A percentile compares a stretch with the other conserved stretches of the same genome.
Conservation (phyloP, 1,284 basidiomycete species). For the Microbotryum scabiosae region DNA sequence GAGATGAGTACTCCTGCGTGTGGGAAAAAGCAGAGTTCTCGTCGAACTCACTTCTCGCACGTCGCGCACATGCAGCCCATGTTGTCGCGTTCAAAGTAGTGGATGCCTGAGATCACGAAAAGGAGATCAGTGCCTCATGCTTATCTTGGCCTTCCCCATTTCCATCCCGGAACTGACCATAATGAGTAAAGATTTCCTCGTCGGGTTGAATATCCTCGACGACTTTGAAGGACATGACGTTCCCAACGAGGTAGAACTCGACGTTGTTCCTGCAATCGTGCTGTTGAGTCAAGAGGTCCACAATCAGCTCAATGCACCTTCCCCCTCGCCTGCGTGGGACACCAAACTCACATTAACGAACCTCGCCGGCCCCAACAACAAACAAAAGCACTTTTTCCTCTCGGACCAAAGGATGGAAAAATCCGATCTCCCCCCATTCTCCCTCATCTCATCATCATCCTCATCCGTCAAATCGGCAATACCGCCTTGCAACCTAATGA, state of each 20-base stretch:
- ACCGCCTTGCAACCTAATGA: slow-evolving; percentile 62
- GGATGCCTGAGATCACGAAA: slow-evolving; percentile 23
- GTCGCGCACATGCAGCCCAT: slow-evolving; percentile 80
- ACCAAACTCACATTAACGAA: slow-evolving; percentile 74
- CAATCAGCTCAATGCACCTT: slow-evolving; percentile 63
- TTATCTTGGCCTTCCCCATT: background rate
- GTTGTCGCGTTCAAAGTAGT: slow-evolving; percentile 72
- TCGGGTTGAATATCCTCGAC: slow-evolving; percentile 67
- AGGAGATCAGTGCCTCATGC: slow-evolving; percentile 10
- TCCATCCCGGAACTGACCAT: slow-evolving; percentile 31
- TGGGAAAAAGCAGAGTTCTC: background rate
- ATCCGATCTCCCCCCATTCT: slow-evolving; percentile 64
- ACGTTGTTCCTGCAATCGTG: slow-evolving; percentile 32
- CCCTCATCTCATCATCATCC: slow-evolving; percentile 63
- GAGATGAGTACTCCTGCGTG: background rate
- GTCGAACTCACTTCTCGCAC: slow-evolving; percentile 57
- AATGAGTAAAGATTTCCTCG: slow-evolving; percentile 47
- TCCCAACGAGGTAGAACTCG: slow-evolving; percentile 44
- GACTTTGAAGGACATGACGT: slow-evolving; percentile 80
- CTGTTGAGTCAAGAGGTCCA: slow-evolving; percentile 61
- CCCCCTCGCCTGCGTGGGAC: too few relatives aligned
- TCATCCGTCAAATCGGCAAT: slow-evolving; percentile 74
- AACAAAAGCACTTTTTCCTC: slow-evolving; percentile 80
- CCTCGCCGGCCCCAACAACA: slow-evolving; percentile 83
- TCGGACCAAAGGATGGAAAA: slow-evolving; percentile 87